A percentile compares a stretch with the other conserved stretches of the same genome.
Evolutionary conservation across 2,329 filamentous ascomycete genomes (phyloP).

Genomic region (Verticillium dahliae): DNA sequence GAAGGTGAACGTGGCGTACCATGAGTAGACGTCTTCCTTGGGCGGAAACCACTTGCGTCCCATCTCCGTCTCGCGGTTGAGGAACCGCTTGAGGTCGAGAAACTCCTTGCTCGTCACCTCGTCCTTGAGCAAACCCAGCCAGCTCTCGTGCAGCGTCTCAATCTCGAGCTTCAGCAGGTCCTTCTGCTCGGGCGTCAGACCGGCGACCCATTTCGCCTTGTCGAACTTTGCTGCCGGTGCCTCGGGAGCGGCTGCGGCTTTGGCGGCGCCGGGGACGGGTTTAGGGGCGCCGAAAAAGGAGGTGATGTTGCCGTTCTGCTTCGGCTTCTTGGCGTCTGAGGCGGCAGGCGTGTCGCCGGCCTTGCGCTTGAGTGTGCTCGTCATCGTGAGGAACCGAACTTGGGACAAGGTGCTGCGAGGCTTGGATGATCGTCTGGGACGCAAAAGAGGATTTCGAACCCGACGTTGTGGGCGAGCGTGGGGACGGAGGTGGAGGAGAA

Average conservation of each 20-base stretch:
- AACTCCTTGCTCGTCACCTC: constrained; percentile 77
- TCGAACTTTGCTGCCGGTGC: constrained; percentile 57
- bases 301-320: constrained; percentile 72
- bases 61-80: constrained; percentile 67
- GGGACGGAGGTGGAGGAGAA: not conserved
- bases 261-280: constrained; percentile 24
- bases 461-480: not conserved
- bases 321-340: constrained; percentile 61
- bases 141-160: constrained; percentile 83
- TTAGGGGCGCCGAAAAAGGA: constrained; percentile 81
- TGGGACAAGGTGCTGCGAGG: not conserved
- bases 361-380: constrained; percentile 63
- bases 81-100: constrained; percentile 78
- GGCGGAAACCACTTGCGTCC: constrained; percentile 84
- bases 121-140: constrained; percentile 83
- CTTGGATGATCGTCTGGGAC: not conserved
- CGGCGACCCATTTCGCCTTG: constrained; percentile 83
- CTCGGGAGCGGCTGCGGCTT: constrained; percentile 16
- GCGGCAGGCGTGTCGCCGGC: constrained; percentile 35
- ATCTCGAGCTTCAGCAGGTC: constrained; percentile 83
- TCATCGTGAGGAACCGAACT: constrained; percentile 17
- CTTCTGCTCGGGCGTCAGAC: constrained; percentile 74
- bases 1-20: constrained; percentile 46
- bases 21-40: constrained; percentile 84
- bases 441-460: not conserved